phyloP scores from a whole-genome alignment of 352 stramenopile species.

The Pythium apleroticum region DNA sequence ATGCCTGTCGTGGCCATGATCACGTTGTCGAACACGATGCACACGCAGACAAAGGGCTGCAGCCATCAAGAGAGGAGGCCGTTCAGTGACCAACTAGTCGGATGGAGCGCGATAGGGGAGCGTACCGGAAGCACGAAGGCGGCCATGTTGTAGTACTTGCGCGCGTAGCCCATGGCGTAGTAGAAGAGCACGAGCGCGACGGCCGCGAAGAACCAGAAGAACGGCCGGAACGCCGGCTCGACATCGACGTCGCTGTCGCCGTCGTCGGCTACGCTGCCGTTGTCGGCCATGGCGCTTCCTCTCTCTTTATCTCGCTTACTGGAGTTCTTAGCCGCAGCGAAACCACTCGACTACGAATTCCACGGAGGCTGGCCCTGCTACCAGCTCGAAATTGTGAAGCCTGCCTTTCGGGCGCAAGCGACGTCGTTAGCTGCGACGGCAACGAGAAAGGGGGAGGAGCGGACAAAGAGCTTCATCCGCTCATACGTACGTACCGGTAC shows the following conservation, averaged over 20 bases:
- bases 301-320: background rate
- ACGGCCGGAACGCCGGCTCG: conserved; percentile 43
- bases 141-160: conserved; percentile 69
- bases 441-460: conserved; percentile 3
- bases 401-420: background rate
- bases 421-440: background rate
- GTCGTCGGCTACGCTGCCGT: background rate
- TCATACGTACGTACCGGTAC: conserved; percentile 1
- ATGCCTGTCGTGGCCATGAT: conserved; percentile 79
- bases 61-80: background rate
- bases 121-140: conserved; percentile 78
- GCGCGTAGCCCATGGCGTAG: conserved; percentile 69
- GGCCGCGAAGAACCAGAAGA: conserved; percentile 75
- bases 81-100: background rate
- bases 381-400: background rate
- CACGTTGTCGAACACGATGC: conserved; percentile 77
- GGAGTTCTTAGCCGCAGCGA: conserved; percentile 5
- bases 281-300: background rate
- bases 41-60: conserved; percentile 80
- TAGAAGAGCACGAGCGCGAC: conserved; percentile 66
- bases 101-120: background rate
- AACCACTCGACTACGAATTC: conserved; percentile 4
- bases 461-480: conserved; percentile 1
- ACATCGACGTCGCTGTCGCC: conserved; percentile 43
- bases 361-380: background rate